Base-by-base conservation (phyloP, 768 basidiomycete genomes). In the Phanerochaete sordida region DNA sequence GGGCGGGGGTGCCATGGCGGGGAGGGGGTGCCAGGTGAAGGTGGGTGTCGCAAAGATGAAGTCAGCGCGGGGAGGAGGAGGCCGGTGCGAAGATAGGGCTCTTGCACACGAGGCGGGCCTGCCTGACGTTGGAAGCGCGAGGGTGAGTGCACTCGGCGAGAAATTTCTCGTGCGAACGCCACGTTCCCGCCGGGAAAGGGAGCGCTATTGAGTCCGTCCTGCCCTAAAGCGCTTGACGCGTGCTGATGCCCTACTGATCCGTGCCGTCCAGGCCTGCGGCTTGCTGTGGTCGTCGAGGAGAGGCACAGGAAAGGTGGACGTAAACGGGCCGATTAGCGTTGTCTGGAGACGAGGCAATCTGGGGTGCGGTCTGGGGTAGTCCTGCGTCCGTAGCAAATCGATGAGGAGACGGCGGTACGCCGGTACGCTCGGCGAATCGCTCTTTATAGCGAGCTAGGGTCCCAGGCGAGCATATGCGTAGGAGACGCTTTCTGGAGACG, bases 1-100 rank as follows among this genome's bases (percentile, higher is more conserved):
- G 21, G 71, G 66, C n/a, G 68, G 67, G 26, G 71, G 69, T 21
- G 66, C 65, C 67, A 72, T 70, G 62, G 63, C 31, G 8, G 43
- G 53, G 53, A 11, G 53, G 27, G 23, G 23, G 33, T 39, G 37
- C 53, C 39, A 27, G 58, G 33, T 50, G 47, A 26, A 58, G 57
- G 46, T 54, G 59, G 59, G 63, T 70, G 65, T 70, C 69, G 67
- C 67, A 62, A 56, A 45, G 56, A 48, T 46, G 57, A 61, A 63
- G 60, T 56, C 56, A 58, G 60, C 46, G 56, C 48, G 59, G 58
- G 27, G 56, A 59, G 19, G 39, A 50, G 57, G 50, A 45, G 52
- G 46, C 27, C 46, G 57, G 47, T 54, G 60, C 26, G 57, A 64
- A 62, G 63, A 64, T 63, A 63, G 53, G 61, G 51, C 59, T 37